These are phyloP conservation scores for Trichoderma asperelloides DNA, from an alignment of 495 filamentous ascomycete species.

Conservation along the genomic window DNA sequence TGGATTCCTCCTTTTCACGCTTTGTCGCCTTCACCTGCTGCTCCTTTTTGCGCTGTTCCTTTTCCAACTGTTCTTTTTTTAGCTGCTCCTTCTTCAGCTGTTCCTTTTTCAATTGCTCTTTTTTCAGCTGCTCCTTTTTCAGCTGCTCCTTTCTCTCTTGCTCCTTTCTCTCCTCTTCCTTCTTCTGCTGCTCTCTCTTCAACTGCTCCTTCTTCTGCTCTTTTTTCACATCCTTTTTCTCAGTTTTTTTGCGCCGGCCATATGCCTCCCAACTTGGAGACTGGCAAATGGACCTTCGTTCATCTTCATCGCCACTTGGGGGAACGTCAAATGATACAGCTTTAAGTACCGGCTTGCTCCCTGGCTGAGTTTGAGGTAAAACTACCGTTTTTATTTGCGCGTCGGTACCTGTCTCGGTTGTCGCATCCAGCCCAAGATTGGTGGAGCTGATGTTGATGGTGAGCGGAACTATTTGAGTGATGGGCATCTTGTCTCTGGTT, in stretches of 20 bases:
- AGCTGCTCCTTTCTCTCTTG: not conserved
- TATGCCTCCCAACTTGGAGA: slow-evolving; percentile 48
- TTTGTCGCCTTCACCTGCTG: not conserved
- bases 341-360: not conserved
- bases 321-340: not conserved
- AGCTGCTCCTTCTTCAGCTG: not conserved
- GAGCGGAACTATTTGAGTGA: not conserved
- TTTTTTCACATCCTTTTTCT: slow-evolving; percentile 34
- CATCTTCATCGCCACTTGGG: slow-evolving; percentile 16
- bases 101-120: not conserved
- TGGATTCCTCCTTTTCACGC: slow-evolving; percentile 1
- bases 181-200: not conserved
- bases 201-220: not conserved
- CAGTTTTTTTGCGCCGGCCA: slow-evolving; percentile 34
- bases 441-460: slow-evolving; percentile 1
- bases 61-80: slow-evolving; percentile 9
- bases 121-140: not conserved
- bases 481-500: not conserved
- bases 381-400: not conserved
- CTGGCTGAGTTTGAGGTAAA: not conserved
- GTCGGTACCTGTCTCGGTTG: not conserved
- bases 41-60: not conserved
- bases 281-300: slow-evolving; percentile 38
- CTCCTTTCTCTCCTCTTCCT: not conserved
- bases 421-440: not conserved